Conservation (phyloP, 148 eudicot genomes). For the Mesembryanthemum crystallinum region DNA sequence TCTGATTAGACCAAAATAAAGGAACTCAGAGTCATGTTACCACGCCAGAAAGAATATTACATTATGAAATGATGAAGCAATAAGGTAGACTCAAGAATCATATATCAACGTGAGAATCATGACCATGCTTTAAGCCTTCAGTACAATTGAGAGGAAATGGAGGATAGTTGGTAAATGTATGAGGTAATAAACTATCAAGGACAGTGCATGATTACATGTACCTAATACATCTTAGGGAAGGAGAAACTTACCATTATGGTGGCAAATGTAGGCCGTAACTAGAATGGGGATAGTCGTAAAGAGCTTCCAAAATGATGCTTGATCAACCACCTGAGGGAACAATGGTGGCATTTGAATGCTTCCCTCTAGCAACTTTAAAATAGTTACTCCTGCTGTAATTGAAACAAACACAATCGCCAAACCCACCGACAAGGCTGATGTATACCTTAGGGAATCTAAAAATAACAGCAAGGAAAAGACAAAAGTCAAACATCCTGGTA, state of each 20-base stretch:
- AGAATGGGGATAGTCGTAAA: constrained; percentile 76
- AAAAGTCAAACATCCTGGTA: constrained; percentile 1
- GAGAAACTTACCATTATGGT: constrained; percentile 60
- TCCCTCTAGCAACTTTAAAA: constrained; percentile 60
- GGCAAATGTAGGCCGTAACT: constrained; percentile 87
- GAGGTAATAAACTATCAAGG: neutral
- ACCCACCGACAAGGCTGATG: constrained; percentile 83
- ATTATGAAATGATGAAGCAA: neutral
- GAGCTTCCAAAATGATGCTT: constrained; percentile 80
- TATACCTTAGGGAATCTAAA: constrained; percentile 78
- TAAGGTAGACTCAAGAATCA: neutral
- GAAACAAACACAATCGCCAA: constrained; percentile 81
- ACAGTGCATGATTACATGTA: constrained; percentile 2
- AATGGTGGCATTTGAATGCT: constrained; percentile 57
- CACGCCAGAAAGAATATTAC: neutral
- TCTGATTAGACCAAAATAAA: neutral
- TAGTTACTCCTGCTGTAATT: constrained; percentile 64
- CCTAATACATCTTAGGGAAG: neutral
- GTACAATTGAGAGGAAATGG: neutral
- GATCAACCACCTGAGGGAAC: constrained; percentile 65
- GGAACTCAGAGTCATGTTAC: neutral
- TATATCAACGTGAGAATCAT: neutral
- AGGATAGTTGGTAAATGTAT: neutral
- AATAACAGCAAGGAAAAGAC: neutral
- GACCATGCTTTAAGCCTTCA: too few species aligned